Base-by-base conservation (phyloP, 2,329 filamentous ascomycete species). In the Pseudogymnoascus sp. region DNA sequence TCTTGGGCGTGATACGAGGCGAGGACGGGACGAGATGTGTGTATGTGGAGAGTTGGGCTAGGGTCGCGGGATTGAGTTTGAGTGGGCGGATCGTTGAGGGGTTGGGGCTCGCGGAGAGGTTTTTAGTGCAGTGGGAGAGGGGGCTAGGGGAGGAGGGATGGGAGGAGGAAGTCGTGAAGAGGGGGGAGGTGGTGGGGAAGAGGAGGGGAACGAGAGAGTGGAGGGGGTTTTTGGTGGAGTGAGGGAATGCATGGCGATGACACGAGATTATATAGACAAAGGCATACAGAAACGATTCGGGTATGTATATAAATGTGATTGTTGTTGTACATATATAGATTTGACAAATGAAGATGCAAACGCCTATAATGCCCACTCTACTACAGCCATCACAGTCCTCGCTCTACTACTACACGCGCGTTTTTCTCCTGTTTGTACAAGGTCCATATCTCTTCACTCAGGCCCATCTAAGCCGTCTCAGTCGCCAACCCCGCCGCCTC, bases 1-100 rank as follows among this genome's bases (percentile, higher is more conserved):
- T 74, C 57, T 63, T 74, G 28, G 81, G 79, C 2, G 59, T 83
- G 2, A 75, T 76, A 38, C 68, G 84, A 57, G 82, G 78, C 28
- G 81, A 81, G 65, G 86, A 93, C 76, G 83, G 85, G 64, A 86
- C 89, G 8, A 22, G 39, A 14, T 43, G 39, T 9, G 78, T 97
- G 12, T 99, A 94, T 72, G 83, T 97, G 28, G 94, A 99, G 78
- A 94, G 89, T 18, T 97, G 92, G 87, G 93, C 94, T 2, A 82
- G 94, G 14, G 89, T 96, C 14, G 86, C 81, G 65, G 87, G 83
- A 11, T 74, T 97, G 65, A 97, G 93, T 75, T 73, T 97, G 62
- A 96, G 90, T 37, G 94, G 93, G 0, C 87, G 84, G 70, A 75
- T 97, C 37, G 77, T 99, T 62, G 74, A 87, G 62, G 76, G 78